These are phyloP conservation scores for Selenicereus undatus DNA, from an alignment of 148 eudicot genomes.

Conservation along the genomic window DNA sequence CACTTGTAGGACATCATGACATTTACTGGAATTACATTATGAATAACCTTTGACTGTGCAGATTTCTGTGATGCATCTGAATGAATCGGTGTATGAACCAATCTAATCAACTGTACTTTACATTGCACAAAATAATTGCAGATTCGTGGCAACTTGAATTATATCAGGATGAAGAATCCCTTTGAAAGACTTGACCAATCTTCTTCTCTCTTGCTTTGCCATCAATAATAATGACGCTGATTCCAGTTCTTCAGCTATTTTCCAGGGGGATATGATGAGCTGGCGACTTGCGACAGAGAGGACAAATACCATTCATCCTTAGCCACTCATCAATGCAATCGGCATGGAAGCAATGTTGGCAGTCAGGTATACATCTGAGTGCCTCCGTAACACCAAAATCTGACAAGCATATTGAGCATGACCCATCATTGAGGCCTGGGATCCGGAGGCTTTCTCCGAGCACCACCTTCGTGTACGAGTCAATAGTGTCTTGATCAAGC, in stretches of 20 bases:
- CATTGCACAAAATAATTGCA: not conserved
- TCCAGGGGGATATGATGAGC: slow-evolving; percentile 17
- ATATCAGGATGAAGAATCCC: not conserved
- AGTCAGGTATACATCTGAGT: slow-evolving; percentile 69
- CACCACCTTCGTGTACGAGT: slow-evolving; percentile 61
- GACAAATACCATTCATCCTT: slow-evolving; percentile 56
- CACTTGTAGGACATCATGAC: not conserved
- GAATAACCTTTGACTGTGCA: not conserved
- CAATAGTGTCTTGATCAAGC: slow-evolving; percentile 74
- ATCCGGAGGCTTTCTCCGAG: slow-evolving; percentile 77
- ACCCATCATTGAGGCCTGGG: slow-evolving; percentile 56
- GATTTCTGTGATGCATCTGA: not conserved
- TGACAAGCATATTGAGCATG: slow-evolving; percentile 77
- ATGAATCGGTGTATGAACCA: too few relatives aligned
- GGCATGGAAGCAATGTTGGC: slow-evolving; percentile 83
- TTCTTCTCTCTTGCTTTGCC: too few relatives aligned
- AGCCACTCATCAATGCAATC: slow-evolving; percentile 90
- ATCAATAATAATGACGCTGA: not conserved
- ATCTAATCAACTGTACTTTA: too few relatives aligned
- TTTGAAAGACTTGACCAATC: not conserved
- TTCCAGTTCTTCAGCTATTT: not conserved
- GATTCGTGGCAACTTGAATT: not conserved
- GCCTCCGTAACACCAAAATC: slow-evolving; percentile 59
- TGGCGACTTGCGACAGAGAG: slow-evolving; percentile 70
- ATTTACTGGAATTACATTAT: not conserved